phyloP scores from a whole-genome alignment of 768 basidiomycete species.

The Leucocoprinus leucothites region DNA sequence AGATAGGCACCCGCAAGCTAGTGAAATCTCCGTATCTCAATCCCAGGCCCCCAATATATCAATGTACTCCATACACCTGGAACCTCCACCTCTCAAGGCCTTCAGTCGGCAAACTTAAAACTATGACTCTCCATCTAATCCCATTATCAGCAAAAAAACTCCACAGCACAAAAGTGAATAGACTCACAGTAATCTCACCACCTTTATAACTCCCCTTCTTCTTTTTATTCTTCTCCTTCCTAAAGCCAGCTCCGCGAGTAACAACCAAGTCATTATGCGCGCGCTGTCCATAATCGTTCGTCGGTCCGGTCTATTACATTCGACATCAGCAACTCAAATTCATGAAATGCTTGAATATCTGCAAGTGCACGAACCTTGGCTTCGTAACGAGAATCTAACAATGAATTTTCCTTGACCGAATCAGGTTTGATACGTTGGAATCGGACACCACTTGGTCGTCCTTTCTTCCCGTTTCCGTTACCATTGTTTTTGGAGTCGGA shows the following conservation, averaged over 20 bases:
- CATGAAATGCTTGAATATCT: slow-evolving; percentile 15
- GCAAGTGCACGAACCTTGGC: slow-evolving; percentile 52
- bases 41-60: too few species aligned
- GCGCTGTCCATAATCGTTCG: slow-evolving; percentile 83
- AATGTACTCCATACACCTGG: background rate
- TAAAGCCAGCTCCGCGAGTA: slow-evolving; percentile 91
- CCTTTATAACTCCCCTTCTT: slow-evolving; percentile 93
- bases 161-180: background rate
- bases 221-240: slow-evolving; percentile 99
- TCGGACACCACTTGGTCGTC: slow-evolving; percentile 51
- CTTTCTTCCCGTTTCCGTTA: slow-evolving; percentile 28
- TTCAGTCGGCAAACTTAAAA: slow-evolving; percentile 66
- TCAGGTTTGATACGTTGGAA: slow-evolving; percentile 81
- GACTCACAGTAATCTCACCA: slow-evolving; percentile 87
- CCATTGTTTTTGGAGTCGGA: slow-evolving; percentile 13
- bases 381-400: slow-evolving; percentile 75
- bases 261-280: slow-evolving; percentile 88
- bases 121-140: slow-evolving; percentile 76
- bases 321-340: background rate
- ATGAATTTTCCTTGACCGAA: slow-evolving; percentile 35
- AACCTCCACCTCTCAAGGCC: background rate
- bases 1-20: too few species aligned
- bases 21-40: too few species aligned
- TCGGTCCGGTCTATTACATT: slow-evolving; percentile 48
- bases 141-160: background rate